Base-by-base conservation (phyloP, 2,329 filamentous ascomycete species). In the Fusarium sp. region DNA sequence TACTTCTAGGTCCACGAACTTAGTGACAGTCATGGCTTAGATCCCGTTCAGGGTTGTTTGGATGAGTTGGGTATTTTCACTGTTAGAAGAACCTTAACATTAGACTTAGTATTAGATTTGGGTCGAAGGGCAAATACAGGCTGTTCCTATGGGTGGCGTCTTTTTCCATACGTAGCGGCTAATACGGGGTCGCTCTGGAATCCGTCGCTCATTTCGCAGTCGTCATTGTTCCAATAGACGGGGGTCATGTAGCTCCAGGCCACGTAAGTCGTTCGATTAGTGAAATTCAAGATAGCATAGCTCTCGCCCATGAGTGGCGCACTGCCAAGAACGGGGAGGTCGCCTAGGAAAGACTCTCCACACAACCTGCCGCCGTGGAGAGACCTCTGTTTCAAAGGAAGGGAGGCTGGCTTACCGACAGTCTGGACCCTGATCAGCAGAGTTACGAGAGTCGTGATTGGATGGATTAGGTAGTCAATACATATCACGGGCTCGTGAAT, bases 381-480 rank as follows among this genome's bases (percentile, higher is more conserved):
- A 24, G 5, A 24, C 22, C 22, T 25, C 24, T 45, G 34, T 56
- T 45, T 38, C 6, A 6, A 12, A 30, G 56, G 24, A 12, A 53
- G 8, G n/a, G n/a, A 30, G 34, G 13, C n/a, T 53, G 16, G 24
- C 5, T 9, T 24, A 29, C 24, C 7, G 25, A 30, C 8, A 30
- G 40, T 58, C 41, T 60, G 43, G 52, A 58, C 8, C 6, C 24
- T n/a, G 20, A 30, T 58, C 52, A 46, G 41, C 24, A 6, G 1
- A 46, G 5, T 20, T 12, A 1, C 1, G 1, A 6, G 10, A 7
- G 16, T 22, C 12, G 0, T 40, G 52, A 60, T 47, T 59, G 49
- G 49, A 13, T n/a, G 1, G 5, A 0, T 2, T 8, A 0, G 6
- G 2, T 15, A 13, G 25, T 2, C 3, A 3, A 18, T 27, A 4